Evolutionary conservation across 495 filamentous ascomycete species (phyloP), one percentile per base, ranked within the genome.

Genomic region (Neurospora sp.): DNA sequence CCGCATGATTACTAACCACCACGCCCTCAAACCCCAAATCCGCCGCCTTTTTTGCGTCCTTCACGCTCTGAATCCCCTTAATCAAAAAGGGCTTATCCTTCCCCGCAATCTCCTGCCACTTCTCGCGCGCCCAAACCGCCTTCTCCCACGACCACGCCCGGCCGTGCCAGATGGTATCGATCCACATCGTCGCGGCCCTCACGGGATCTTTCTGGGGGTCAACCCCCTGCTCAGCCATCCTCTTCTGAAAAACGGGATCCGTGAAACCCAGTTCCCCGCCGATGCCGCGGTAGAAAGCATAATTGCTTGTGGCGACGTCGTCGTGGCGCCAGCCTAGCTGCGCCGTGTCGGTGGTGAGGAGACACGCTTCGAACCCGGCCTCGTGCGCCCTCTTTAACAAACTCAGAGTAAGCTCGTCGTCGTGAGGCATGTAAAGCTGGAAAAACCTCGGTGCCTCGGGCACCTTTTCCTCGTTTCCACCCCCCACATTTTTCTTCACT

Each of bases 371-470:
- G 78, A 82, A 91, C 1, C 88, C 88, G 14, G 82, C 77, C n/a
- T 83, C 83, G 70, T 88, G 87, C 2, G 90, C 91, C 31, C 90
- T 87, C n/a, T 82, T 80, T 44, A 93, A 82, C 41, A 92, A 78
- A 3, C 87, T 88, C 0, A 85, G 73, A 0, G 91, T 92, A 68
- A 92, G 77, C 4, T 88, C 83, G 59, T 89, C 82, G 76, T 89
- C 84, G 18, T 79, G 75, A 2, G 89, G 89, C 88, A 90, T 91
- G 79, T 93, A 94, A 8, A 94, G 84, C 77, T 94, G 91, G 77
- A 87, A 93, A 85, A 88, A 82, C 71, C 84, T 75, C n/a, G 71
- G 45, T 1, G 69, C 72, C 79, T 61, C 22, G 1, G 53, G 53
- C 3, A 61, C 53, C 4, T 61, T 61, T 9, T 37, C 4, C 0